These are phyloP conservation scores for Poterioochromonas sp. DNA, from an alignment of 352 stramenopile genomes.

Conservation along the genomic window DNA sequence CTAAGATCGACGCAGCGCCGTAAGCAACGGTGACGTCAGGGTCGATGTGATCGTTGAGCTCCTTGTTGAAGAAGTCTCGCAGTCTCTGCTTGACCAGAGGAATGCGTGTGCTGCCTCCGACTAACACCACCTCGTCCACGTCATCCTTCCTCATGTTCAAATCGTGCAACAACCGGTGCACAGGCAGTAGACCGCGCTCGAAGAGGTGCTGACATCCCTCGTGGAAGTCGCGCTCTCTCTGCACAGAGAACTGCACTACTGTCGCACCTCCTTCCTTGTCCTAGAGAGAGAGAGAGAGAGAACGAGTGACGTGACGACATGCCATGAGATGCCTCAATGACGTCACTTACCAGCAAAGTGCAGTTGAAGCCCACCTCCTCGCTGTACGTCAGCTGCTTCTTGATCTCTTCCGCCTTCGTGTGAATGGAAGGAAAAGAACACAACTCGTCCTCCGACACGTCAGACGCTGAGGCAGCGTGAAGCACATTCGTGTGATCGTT, in stretches of 20 bases:
- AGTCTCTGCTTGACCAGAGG: constrained; percentile 60
- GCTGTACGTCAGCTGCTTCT: constrained; percentile 37
- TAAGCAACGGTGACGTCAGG: constrained; percentile 72
- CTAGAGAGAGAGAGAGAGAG: constrained; percentile 39
- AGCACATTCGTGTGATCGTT: no score
- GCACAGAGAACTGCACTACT: background rate
- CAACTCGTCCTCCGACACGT: constrained; percentile 30
- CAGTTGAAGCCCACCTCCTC: constrained; percentile 34
- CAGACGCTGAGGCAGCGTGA: constrained; percentile 32
- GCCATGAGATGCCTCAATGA: constrained; percentile 4
- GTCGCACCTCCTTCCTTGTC: constrained; percentile 48
- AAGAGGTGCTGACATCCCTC: constrained; percentile 51
- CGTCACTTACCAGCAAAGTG: constrained; percentile 14
- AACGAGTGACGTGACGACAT: constrained; percentile 5
- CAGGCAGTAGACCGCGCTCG: constrained; percentile 50
- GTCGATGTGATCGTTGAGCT: constrained; percentile 69
- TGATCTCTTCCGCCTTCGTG: constrained; percentile 35
- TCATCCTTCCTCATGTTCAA: constrained; percentile 49
- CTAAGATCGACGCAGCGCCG: constrained; percentile 64
- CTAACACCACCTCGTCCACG: constrained; percentile 73
- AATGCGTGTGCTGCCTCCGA: constrained; percentile 66
- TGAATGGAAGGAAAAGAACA: constrained; percentile 36
- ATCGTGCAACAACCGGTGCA: constrained; percentile 52
- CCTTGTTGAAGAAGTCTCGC: constrained; percentile 38
- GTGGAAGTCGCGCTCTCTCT: constrained; percentile 46